Evolutionary conservation across 768 basidiomycete species (phyloP).

Genomic region (Pilatotrama ljubarskyi): DNA sequence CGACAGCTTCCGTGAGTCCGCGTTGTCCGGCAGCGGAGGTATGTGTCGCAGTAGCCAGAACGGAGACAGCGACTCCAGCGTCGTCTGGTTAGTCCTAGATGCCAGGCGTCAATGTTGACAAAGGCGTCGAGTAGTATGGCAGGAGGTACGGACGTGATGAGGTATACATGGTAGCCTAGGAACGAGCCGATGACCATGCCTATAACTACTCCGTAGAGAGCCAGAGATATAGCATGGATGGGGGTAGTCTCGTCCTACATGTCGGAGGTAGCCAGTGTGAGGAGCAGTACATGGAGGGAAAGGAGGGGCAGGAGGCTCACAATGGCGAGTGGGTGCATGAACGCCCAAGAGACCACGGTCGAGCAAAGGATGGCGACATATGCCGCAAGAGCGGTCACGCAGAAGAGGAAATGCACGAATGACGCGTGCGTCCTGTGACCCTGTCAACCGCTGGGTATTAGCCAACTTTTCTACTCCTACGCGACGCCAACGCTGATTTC

Average conservation of each 20-base stretch:
- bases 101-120: background rate
- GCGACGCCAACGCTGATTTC: too few species aligned
- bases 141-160: slow-evolving; percentile 57
- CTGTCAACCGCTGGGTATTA: slow-evolving; percentile 37
- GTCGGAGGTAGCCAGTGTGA: background rate
- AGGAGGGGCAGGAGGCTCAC: slow-evolving; percentile 42
- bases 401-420: slow-evolving; percentile 76
- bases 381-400: slow-evolving; percentile 58
- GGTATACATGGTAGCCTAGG: slow-evolving; percentile 72
- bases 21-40: slow-evolving; percentile 56
- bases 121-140: background rate
- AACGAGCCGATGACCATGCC: slow-evolving; percentile 74
- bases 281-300: background rate
- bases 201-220: slow-evolving; percentile 60
- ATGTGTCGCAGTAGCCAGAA: slow-evolving; percentile 72
- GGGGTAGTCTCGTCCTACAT: slow-evolving; percentile 64
- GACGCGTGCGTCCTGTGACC: slow-evolving; percentile 84
- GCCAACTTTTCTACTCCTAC: background rate
- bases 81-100: slow-evolving; percentile 82
- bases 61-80: slow-evolving; percentile 72
- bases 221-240: slow-evolving; percentile 67
- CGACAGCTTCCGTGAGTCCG: slow-evolving; percentile 47
- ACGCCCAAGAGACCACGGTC: slow-evolving; percentile 61
- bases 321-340: slow-evolving; percentile 59
- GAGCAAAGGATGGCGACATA: slow-evolving; percentile 60